These are phyloP conservation scores for Monosporascus ibericus DNA, from an alignment of 2,329 filamentous ascomycete genomes.

Conservation along the genomic window DNA sequence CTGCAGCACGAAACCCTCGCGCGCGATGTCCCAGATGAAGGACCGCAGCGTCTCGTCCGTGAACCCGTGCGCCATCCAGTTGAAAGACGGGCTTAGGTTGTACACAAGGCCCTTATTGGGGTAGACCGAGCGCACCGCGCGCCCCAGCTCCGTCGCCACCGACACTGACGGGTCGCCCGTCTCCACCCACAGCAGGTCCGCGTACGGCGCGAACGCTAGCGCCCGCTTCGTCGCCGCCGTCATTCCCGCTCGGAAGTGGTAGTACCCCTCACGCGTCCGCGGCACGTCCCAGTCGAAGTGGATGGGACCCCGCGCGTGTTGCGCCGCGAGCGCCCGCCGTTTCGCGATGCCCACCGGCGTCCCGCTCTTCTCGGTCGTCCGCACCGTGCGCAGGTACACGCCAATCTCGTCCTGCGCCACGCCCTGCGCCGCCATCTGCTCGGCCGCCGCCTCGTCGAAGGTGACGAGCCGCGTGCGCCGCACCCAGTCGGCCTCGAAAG, in stretches of 20 bases:
- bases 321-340: conserved; percentile 65
- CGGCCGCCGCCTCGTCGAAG: conserved; percentile 83
- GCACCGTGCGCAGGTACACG: conserved; percentile 58
- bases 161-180: conserved; percentile 81
- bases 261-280: conserved; percentile 87
- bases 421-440: conserved; percentile 63
- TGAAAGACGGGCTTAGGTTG: conserved; percentile 94
- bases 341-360: conserved; percentile 68
- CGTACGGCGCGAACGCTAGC: conserved; percentile 83
- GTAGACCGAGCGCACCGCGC: conserved; percentile 61
- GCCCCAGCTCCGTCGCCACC: conserved; percentile 69
- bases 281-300: conserved; percentile 89
- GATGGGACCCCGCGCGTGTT: conserved; percentile 61
- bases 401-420: conserved; percentile 58
- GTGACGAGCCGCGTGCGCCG: conserved; percentile 78
- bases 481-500: conserved; percentile 82
- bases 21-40: conserved; percentile 95
- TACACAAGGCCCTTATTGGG: conserved; percentile 90
- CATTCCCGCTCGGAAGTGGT: conserved; percentile 83
- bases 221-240: conserved; percentile 86
- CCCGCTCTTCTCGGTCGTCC: conserved; percentile 54
- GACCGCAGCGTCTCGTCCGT: conserved; percentile 73
- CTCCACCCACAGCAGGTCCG: conserved; percentile 95
- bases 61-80: conserved; percentile 97
- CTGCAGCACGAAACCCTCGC: conserved; percentile 72